A percentile compares a stretch with the other conserved stretches of the same genome.
Evolutionary conservation across 768 basidiomycete genomes (phyloP).

Genomic region (Rhizopogon rudus): DNA sequence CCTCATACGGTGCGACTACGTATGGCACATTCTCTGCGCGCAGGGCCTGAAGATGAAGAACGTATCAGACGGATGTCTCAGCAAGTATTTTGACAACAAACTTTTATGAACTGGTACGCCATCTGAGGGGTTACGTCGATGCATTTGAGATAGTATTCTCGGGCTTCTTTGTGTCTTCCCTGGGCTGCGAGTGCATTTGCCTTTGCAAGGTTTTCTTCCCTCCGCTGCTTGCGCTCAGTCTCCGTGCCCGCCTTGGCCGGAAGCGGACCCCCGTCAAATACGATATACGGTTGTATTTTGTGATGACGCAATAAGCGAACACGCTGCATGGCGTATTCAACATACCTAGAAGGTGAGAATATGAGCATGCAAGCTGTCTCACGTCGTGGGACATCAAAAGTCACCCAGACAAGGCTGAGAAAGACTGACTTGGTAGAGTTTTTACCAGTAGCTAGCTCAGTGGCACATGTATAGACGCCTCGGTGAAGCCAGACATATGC

Average conservation of each 20-base stretch:
- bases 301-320: slow-evolving; percentile 83
- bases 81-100: background rate
- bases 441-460: slow-evolving; percentile 84
- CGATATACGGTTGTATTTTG: slow-evolving; percentile 83
- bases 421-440: slow-evolving; percentile 71
- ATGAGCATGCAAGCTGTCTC: background rate
- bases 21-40: slow-evolving; percentile 76
- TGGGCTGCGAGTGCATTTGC: slow-evolving; percentile 72
- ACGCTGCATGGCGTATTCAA: slow-evolving; percentile 93
- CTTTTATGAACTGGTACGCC: slow-evolving; percentile 98
- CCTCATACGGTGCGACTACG: slow-evolving; percentile 97
- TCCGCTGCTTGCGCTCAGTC: slow-evolving; percentile 64
- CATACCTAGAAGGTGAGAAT: slow-evolving; percentile 56
- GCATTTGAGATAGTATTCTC: slow-evolving; percentile 86
- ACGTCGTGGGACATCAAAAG: background rate
- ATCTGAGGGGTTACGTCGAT: slow-evolving; percentile 96
- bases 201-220: slow-evolving; percentile 71
- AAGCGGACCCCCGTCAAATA: slow-evolving; percentile 94
- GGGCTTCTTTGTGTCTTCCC: slow-evolving; percentile 75
- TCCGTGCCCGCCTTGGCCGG: slow-evolving; percentile 95
- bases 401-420: background rate
- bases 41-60: slow-evolving; percentile 57
- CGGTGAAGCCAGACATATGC: slow-evolving; percentile 94
- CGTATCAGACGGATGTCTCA: slow-evolving; percentile 2
- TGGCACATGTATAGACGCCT: slow-evolving; percentile 86